These are phyloP conservation scores for Gossypium arboreum DNA, from an alignment of 345 rosid species.

Conservation along the genomic window DNA sequence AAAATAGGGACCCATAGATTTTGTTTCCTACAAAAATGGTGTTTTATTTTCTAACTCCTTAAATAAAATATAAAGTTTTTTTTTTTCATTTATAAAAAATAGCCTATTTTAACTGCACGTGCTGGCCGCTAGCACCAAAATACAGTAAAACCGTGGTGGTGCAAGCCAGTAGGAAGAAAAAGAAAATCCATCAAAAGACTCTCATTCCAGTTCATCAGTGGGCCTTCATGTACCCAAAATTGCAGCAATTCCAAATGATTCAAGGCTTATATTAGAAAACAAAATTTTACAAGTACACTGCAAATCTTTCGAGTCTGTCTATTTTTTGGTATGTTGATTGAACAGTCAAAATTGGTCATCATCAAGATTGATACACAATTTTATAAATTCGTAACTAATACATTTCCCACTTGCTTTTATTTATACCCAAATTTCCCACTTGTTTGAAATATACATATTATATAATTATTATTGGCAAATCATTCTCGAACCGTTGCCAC, in stretches of 20 bases:
- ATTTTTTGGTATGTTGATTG: not conserved
- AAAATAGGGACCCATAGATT: too few relatives aligned
- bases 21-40: too few relatives aligned
- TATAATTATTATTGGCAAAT: too few relatives aligned
- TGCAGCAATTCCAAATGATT: conserved; percentile 5
- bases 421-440: not conserved
- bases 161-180: not conserved
- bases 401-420: too few relatives aligned
- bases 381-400: too few relatives aligned
- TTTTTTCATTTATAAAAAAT: too few relatives aligned
- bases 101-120: not conserved
- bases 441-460: not conserved
- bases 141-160: not conserved
- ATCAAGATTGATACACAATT: not conserved
- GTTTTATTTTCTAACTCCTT: too few relatives aligned
- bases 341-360: not conserved
- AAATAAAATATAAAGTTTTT: too few relatives aligned
- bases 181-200: not conserved
- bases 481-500: not conserved
- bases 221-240: not conserved
- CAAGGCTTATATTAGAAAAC: not conserved
- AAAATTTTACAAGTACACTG: not conserved
- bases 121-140: not conserved
- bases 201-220: conserved; percentile 9
- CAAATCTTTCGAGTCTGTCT: not conserved